Evolutionary conservation across 225 moss, liverwort and hornwort genomes (phyloP).

Genomic region (Asterella californica): DNA sequence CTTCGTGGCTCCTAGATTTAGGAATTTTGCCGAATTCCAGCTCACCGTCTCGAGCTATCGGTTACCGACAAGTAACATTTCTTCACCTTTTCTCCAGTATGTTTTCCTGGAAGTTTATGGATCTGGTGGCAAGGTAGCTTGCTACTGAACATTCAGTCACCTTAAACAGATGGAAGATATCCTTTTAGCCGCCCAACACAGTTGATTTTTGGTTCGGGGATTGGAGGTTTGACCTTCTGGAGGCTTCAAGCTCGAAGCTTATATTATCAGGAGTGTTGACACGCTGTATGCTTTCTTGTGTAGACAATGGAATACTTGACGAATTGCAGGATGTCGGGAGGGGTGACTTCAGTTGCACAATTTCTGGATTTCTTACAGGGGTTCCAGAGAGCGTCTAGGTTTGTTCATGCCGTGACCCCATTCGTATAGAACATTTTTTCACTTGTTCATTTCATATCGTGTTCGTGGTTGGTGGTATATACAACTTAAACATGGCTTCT

Average conservation of each 20-base stretch:
- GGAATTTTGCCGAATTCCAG: slow-evolving; percentile 67
- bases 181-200: not conserved
- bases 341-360: slow-evolving; percentile 46
- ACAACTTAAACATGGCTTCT: not conserved
- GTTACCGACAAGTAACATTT: slow-evolving; percentile 75
- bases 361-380: slow-evolving; percentile 59
- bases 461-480: not conserved
- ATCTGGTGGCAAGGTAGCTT: not conserved
- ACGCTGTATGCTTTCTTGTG: not conserved
- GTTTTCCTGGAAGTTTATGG: not conserved
- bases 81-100: not conserved
- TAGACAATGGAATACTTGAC: slow-evolving; percentile 84
- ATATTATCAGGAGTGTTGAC: not conserved
- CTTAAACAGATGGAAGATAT: not conserved
- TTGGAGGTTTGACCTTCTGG: not conserved
- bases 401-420: not conserved
- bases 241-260: not conserved
- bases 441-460: not conserved
- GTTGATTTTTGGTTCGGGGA: not conserved
- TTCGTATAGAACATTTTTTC: not conserved
- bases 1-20: slow-evolving; percentile 82
- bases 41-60: slow-evolving; percentile 87
- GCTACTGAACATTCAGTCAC: not conserved
- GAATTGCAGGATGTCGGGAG: slow-evolving; percentile 62
- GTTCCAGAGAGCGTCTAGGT: slow-evolving; percentile 84